These are phyloP conservation scores for Lindgomyces ingoldianus DNA, from an alignment of 495 filamentous ascomycete species.

Conservation along the genomic window DNA sequence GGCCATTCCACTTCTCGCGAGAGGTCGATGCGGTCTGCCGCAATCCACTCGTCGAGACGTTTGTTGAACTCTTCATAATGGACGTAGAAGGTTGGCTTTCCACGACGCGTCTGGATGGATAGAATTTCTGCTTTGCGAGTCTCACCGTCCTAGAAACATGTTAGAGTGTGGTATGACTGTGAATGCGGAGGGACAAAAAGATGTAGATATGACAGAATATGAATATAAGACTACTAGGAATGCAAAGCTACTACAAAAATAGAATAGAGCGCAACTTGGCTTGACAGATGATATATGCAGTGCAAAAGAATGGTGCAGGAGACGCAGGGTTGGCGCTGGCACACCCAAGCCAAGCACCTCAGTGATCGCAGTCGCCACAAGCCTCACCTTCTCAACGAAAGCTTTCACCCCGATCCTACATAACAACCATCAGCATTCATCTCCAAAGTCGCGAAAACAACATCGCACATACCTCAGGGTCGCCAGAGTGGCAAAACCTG, in stretches of 20 bases:
- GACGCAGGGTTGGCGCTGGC: background rate
- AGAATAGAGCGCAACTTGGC: no score
- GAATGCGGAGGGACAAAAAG: background rate
- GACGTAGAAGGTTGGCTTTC: constrained; percentile 61
- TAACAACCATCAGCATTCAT: constrained; percentile 21
- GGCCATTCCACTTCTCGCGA: constrained; percentile 76
- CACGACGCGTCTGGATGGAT: constrained; percentile 80
- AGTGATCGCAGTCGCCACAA: background rate
- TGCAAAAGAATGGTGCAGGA: background rate
- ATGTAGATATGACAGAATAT: background rate
- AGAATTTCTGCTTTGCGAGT: constrained; percentile 90
- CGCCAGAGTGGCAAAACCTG: constrained; percentile 74
- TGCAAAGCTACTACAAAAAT: no score
- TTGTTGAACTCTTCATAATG: constrained; percentile 99
- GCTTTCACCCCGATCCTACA: constrained; percentile 72
- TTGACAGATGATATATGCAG: background rate
- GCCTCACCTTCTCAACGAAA: constrained; percentile 66
- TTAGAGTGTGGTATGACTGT: constrained; percentile 14
- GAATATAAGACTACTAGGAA: no score
- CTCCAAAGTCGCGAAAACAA: background rate
- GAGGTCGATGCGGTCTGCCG: constrained; percentile 78
- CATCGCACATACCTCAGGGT: constrained; percentile 64
- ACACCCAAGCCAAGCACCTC: background rate
- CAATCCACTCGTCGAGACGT: constrained; percentile 95
- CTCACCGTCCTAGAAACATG: constrained; percentile 66